These are phyloP conservation scores for Elsinoe australis DNA, from an alignment of 2,329 filamentous ascomycete species.

Conservation along the genomic window DNA sequence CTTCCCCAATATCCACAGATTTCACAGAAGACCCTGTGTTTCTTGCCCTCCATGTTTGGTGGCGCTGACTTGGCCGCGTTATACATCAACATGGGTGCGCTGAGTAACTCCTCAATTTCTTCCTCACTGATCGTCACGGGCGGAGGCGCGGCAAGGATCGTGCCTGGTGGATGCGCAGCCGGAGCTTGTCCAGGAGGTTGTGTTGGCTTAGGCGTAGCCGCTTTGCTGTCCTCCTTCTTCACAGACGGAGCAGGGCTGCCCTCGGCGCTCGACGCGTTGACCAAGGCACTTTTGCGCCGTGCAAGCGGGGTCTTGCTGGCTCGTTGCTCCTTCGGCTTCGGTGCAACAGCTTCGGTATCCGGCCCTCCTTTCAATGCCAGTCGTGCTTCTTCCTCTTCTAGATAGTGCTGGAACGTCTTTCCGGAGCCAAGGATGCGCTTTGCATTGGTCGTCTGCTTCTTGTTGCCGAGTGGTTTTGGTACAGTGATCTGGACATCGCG, in stretches of 20 bases:
- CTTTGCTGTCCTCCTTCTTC: neutral
- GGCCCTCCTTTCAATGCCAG: conserved; percentile 27
- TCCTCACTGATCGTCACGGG: conserved; percentile 24
- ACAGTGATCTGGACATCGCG: conserved; percentile 56
- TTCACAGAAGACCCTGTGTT: conserved; percentile 60
- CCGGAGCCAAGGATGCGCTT: conserved; percentile 71
- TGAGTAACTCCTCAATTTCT: conserved; percentile 57
- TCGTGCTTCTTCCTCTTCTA: conserved; percentile 69
- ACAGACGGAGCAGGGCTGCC: conserved; percentile 32
- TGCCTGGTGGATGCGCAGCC: neutral
- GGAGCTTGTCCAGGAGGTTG: conserved; percentile 23
- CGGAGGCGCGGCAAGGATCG: conserved; percentile 22
- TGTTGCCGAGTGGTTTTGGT: conserved; percentile 49
- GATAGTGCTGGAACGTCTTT: conserved; percentile 75
- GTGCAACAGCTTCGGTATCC: neutral
- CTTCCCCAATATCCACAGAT: conserved; percentile 77
- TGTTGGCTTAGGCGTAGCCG: conserved; percentile 10
- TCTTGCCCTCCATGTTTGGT: conserved; percentile 39
- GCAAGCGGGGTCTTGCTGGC: conserved; percentile 32
- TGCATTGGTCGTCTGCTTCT: conserved; percentile 55
- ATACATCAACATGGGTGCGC: conserved; percentile 59
- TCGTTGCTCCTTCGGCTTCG: conserved; percentile 21
- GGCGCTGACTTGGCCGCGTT: conserved; percentile 49
- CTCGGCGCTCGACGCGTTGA: conserved; percentile 38
- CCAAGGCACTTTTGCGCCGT: conserved; percentile 24